Base-by-base conservation (phyloP, 2,329 filamentous ascomycete species). In the Cladorrhinum sp. region DNA sequence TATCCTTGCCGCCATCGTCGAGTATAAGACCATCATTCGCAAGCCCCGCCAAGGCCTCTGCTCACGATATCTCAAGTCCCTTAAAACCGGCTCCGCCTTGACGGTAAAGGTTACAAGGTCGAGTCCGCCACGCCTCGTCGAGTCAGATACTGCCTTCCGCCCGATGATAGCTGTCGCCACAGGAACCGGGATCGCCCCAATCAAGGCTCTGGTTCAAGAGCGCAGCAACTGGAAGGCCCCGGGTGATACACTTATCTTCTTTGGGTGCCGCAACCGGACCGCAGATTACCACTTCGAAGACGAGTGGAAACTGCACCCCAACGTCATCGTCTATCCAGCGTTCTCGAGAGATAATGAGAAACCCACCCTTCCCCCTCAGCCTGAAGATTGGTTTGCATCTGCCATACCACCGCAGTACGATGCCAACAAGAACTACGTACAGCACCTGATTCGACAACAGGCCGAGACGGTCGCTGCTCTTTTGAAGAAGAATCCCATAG, bases 11-110 rank as follows among this genome's bases (percentile, higher is more conserved):
- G 93, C 95, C 0, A 88, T 98, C 59, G 93, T 99, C 62, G 92
- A 94, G 72, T 98, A 96, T 74, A 86, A 87, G 64, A 96, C 93
- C 1, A 86, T 96, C 26, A 89, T 96, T 62, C 91, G 90, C 70
- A 89, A 90, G 64, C 88, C 90, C 2, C 85, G 95, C 18, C 84
- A 94, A 69, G 95, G 95, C 1, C 87, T 99, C 53, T 97, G 93
- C 74, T 96, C 95, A 4, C 85, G 91, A 23, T 98, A 97, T 71
- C 81, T 98, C 18, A 83, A 88, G 20, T 79, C 81, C 3, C 80
- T 98, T 0, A 73, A 75, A 3, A 75, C 79, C 0, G 82, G 82
- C 1, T 85, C 86, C 9, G 73, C 75, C 0, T 76, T 96, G 16
- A 80, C 75, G 23, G 80, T 96, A 70, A 87, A 65, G 75, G 82